A percentile compares a stretch with the other conserved stretches of the same genome.
Conservation (phyloP, 208 protist species). For the Herpetomonas tarakana region DNA sequence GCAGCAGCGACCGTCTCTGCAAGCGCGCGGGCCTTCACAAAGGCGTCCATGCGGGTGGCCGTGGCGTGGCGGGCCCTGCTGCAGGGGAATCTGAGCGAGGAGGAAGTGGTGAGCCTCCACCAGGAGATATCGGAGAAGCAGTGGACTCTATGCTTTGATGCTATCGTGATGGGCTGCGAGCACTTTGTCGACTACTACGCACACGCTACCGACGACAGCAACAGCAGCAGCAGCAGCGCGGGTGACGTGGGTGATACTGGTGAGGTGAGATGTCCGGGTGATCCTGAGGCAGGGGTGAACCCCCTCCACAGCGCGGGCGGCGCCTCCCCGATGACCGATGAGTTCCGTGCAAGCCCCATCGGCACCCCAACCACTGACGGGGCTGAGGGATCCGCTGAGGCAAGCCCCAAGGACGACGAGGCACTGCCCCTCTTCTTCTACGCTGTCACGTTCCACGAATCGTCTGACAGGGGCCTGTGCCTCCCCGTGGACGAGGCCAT, state of each 20-base stretch:
- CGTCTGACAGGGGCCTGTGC: slow-evolving; percentile 48
- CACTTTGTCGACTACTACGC: slow-evolving; percentile 55
- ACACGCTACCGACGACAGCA: too few relatives aligned
- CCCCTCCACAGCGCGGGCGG: too few relatives aligned
- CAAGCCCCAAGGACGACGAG: too few relatives aligned
- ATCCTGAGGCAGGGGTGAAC: too few relatives aligned
- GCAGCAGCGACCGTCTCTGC: slow-evolving; percentile 1
- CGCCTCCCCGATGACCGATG: too few relatives aligned
- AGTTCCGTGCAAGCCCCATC: too few relatives aligned
- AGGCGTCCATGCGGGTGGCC: slow-evolving; percentile 43
- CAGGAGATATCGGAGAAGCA: slow-evolving; percentile 16
- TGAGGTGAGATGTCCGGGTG: too few relatives aligned
- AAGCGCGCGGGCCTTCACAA: not conserved
- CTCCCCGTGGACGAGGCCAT: slow-evolving; percentile 31
- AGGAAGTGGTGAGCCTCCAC: slow-evolving; percentile 29
- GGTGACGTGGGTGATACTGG: too few relatives aligned
- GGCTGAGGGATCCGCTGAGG: slow-evolving; percentile 22
- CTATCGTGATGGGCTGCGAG: slow-evolving; percentile 50
- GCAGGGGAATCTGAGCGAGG: slow-evolving; percentile 1
- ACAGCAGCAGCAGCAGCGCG: too few relatives aligned
- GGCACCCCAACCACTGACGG: too few relatives aligned
- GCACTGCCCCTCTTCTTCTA: too few relatives aligned
- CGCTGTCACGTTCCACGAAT: slow-evolving; percentile 45
- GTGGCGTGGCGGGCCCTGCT: slow-evolving; percentile 43
- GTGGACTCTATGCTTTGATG: slow-evolving; percentile 67